Conservation (phyloP, 2,329 filamentous ascomycete genomes). For the Penicillium brevicompactum region DNA sequence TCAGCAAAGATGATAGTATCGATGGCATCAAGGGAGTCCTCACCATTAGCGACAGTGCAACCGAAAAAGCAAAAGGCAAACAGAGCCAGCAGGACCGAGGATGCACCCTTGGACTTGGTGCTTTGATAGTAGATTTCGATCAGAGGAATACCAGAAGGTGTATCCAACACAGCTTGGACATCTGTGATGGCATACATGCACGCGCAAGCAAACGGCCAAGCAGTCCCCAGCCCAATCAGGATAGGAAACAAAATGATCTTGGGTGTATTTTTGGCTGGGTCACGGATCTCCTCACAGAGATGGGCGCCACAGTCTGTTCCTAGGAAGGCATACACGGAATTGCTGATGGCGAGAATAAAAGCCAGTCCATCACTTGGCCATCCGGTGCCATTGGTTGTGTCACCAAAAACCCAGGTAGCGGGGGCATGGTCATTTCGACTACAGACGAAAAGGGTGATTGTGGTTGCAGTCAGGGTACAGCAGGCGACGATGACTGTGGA, state of each 20-base stretch:
- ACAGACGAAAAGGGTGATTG: slow-evolving; percentile 6
- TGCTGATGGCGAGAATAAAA: slow-evolving; percentile 5
- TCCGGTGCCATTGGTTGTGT: slow-evolving; percentile 4
- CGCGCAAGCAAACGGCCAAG: slow-evolving; percentile 4
- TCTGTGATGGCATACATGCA: slow-evolving; percentile 12
- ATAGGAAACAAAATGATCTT: slow-evolving; percentile 10
- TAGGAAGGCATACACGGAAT: slow-evolving; percentile 9
- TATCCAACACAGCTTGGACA: slow-evolving; percentile 7
- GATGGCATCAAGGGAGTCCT: background rate
- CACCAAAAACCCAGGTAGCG: background rate
- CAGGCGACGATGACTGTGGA: slow-evolving; percentile 2
- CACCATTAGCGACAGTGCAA: slow-evolving; percentile 9
- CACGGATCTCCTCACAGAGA: slow-evolving; percentile 7
- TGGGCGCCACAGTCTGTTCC: slow-evolving; percentile 10
- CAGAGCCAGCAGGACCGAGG: slow-evolving; percentile 2
- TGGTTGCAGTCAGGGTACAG: slow-evolving; percentile 4
- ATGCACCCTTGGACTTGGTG: slow-evolving; percentile 4
- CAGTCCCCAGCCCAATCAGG: slow-evolving; percentile 6
- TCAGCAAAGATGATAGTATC: background rate
- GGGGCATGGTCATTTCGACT: slow-evolving; percentile 3
- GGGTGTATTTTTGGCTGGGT: slow-evolving; percentile 6
- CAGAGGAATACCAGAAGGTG: slow-evolving; percentile 5
- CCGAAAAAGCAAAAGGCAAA: slow-evolving; percentile 14
- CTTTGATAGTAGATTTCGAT: slow-evolving; percentile 13
- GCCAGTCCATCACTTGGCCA: slow-evolving; percentile 9